Conservation (phyloP, 2,329 filamentous ascomycete genomes). For the Acephala macrosclerotiorum region DNA sequence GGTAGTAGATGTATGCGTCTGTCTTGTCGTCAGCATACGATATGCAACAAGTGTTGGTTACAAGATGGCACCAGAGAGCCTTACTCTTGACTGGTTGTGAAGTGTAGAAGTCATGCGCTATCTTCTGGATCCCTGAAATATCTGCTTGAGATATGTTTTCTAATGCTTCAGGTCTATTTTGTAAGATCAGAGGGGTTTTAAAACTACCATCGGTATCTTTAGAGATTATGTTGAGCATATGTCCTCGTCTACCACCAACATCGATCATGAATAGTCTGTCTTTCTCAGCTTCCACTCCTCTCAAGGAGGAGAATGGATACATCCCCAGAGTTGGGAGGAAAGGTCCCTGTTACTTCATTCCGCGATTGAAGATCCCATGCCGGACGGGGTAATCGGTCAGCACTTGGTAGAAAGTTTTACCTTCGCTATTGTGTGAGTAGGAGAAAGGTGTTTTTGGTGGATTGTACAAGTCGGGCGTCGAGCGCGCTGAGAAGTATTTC, state of each 20-base stretch:
- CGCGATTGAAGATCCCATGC: conserved; percentile 30
- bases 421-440: conserved; percentile 29
- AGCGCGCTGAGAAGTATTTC: conserved; percentile 31
- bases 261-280: conserved; percentile 40
- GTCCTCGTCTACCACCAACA: conserved; percentile 35
- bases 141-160: conserved; percentile 15
- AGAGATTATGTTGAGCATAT: conserved; percentile 41
- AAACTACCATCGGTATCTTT: conserved; percentile 29
- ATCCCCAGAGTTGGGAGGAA: conserved; percentile 32
- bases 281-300: conserved; percentile 35
- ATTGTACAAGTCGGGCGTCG: conserved; percentile 25
- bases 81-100: conserved; percentile 49
- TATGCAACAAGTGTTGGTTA: conserved; percentile 1
- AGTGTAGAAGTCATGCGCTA: conserved; percentile 49
- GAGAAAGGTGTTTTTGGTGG: conserved; percentile 34
- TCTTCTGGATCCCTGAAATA: conserved; percentile 42
- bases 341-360: conserved; percentile 31
- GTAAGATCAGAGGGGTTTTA: conserved; percentile 34
- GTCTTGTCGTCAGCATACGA: neutral
- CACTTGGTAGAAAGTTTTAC: conserved; percentile 35
- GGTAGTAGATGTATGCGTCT: conserved; percentile 43
- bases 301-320: conserved; percentile 31
- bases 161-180: conserved; percentile 42
- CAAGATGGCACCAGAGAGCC: conserved; percentile 15
- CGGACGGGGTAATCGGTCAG: conserved; percentile 24